Percentiles rank a stretch among this genome's conserved stretches.
Evolutionary conservation across 768 basidiomycete genomes (phyloP).

Genomic region (Baorangia bicolor): DNA sequence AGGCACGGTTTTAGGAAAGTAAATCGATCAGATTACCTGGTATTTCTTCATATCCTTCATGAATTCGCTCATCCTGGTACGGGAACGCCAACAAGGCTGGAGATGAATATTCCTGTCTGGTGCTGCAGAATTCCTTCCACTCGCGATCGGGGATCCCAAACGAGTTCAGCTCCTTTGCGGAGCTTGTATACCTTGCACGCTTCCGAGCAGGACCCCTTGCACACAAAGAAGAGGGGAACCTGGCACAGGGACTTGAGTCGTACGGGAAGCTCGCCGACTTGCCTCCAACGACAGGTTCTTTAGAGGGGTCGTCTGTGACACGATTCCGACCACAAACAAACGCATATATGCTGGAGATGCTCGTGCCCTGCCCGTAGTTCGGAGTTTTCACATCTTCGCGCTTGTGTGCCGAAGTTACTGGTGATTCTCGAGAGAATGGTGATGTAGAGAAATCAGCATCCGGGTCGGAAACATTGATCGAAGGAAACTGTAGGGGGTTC

Average conservation of each 20-base stretch:
- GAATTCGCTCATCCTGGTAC: background rate
- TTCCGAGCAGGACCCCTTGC: background rate
- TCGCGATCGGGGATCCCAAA: background rate
- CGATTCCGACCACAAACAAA: background rate
- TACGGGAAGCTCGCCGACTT: background rate
- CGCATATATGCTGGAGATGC: background rate
- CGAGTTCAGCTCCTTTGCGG: background rate
- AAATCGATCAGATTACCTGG: background rate
- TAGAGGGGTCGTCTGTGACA: slow-evolving; percentile 11
- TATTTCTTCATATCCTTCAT: background rate
- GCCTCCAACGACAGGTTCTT: background rate
- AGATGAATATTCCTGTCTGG: background rate
- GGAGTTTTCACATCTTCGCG: background rate
- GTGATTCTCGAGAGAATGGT: slow-evolving; percentile 5
- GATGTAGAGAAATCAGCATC: slow-evolving; percentile 1
- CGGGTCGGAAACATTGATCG: background rate
- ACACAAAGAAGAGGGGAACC: background rate
- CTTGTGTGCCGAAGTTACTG: background rate
- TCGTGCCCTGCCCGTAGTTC: background rate
- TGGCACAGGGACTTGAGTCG: background rate
- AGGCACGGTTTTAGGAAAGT: background rate
- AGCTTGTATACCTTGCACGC: background rate
- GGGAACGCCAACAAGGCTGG: background rate
- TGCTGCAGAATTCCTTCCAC: background rate
- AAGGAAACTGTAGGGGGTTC: slow-evolving; percentile 23